phyloP scores from a whole-genome alignment of 495 filamentous ascomycete species.

The Penicillium samsonianum region DNA sequence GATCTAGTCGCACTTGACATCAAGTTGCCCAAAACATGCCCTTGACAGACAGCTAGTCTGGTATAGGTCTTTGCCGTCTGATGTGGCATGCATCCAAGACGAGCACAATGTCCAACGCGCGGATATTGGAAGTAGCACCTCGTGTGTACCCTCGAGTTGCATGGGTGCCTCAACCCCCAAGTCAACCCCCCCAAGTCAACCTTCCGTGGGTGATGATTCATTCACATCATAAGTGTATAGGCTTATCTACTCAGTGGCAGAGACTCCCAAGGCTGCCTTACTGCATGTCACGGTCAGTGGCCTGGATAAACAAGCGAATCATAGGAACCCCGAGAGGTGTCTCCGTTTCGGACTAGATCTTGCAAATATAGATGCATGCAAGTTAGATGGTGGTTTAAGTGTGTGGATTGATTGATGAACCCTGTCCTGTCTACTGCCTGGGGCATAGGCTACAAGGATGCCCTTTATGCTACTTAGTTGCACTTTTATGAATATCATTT shows the following conservation, averaged over 20 bases:
- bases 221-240: background rate
- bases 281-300: background rate
- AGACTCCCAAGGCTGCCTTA: background rate
- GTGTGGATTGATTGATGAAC: constrained; percentile 5
- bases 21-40: constrained; percentile 10
- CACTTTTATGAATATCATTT: constrained; percentile 5
- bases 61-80: background rate
- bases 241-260: background rate
- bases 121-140: background rate
- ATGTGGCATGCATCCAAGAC: background rate
- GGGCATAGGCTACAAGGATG: constrained; percentile 1
- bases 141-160: background rate
- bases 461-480: constrained; percentile 7
- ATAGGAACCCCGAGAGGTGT: background rate
- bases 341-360: background rate
- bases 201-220: background rate
- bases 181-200: background rate
- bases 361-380: background rate
- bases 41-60: background rate
- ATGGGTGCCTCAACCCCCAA: background rate
- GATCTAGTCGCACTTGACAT: constrained; percentile 24
- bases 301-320: background rate
- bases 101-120: background rate
- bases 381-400: background rate
- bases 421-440: constrained; percentile 1